Evolutionary conservation across 2,329 filamentous ascomycete genomes (phyloP), one percentile per base, ranked within the genome.

Genomic region (Claviceps digitariae): DNA sequence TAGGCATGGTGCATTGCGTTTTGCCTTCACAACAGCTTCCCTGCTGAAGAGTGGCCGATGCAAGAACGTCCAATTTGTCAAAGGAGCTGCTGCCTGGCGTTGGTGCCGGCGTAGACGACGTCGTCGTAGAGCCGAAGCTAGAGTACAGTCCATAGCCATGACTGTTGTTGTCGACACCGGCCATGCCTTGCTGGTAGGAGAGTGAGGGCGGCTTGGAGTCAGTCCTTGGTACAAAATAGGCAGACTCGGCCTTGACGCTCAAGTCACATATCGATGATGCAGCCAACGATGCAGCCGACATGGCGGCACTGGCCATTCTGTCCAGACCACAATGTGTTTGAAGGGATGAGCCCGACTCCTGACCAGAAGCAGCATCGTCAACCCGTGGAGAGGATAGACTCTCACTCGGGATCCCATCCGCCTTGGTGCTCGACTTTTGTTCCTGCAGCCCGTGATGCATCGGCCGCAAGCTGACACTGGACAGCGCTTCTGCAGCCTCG

Each of bases 21-120:
- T 58, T 59, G 25, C 51, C 58, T 25, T 58, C 53, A 40, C 61
- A 60, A 46, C 61, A 50, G 20, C 36, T 58, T 1, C 63, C 59
- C 57, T 67, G 61, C 41, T 63, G 60, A 9, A 64, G 60, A 46
- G 68, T 71, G 13, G 68, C 68, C 34, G 63, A 66, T 12, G 68
- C 69, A 47, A 71, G 61, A 7, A 71, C 66, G n/a, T 68, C 65
- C 25, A 71, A 56, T 51, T 65, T 68, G 50, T 70, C 66, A 38
- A 69, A 57, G 7, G 62, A 55, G n/a, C 58, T 57, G 43, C 58
- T 55, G 43, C 54, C 52, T 21, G 15, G 38, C 7, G 53, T 38
- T 21, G n/a, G 43, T 9, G 45, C n/a, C 7, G 44, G 23, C 23
- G 44, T 23, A 27, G 29, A 27, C 8, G 48, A 17, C 21, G 44